Conservation (phyloP, 441 rosid species). For the Populus hybrid region DNA sequence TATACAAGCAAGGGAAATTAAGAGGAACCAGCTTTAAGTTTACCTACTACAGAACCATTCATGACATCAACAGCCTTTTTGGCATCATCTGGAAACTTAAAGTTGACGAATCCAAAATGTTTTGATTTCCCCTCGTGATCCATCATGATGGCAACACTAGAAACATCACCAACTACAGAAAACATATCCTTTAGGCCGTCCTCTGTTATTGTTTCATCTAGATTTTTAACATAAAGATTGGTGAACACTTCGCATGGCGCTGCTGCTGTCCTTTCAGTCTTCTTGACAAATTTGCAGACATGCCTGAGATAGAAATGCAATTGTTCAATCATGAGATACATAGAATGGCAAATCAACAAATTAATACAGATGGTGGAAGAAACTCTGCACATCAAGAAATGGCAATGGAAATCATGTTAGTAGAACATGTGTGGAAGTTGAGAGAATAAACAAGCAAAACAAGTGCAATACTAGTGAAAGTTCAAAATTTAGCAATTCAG, state of each 20-base stretch:
- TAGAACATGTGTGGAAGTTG: neutral
- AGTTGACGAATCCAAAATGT: conserved; percentile 75
- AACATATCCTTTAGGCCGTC: conserved; percentile 42
- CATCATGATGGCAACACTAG: conserved; percentile 54
- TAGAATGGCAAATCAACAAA: neutral
- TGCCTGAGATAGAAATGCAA: conserved; percentile 33
- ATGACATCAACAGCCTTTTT: conserved; percentile 47
- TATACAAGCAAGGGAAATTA: neutral
- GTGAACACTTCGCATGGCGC: conserved; percentile 32
- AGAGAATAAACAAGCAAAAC: neutral
- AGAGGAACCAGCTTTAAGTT: neutral
- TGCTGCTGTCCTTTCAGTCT: conserved; percentile 38
- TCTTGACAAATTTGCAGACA: conserved; percentile 61
- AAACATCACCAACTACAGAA: conserved; percentile 54
- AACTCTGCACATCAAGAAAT: neutral
- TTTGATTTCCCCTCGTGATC: conserved; percentile 50
- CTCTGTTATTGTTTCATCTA: conserved; percentile 38
- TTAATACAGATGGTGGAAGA: neutral
- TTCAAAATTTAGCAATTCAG: too few relatives aligned
- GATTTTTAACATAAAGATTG: conserved; percentile 61
- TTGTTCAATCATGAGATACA: neutral
- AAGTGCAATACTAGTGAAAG: too few relatives aligned
- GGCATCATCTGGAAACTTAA: conserved; percentile 52
- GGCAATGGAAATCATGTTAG: neutral
- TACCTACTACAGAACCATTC: conserved; percentile 44